Base-by-base conservation (phyloP, 495 filamentous ascomycete genomes). In the Cetradonia linearis region DNA sequence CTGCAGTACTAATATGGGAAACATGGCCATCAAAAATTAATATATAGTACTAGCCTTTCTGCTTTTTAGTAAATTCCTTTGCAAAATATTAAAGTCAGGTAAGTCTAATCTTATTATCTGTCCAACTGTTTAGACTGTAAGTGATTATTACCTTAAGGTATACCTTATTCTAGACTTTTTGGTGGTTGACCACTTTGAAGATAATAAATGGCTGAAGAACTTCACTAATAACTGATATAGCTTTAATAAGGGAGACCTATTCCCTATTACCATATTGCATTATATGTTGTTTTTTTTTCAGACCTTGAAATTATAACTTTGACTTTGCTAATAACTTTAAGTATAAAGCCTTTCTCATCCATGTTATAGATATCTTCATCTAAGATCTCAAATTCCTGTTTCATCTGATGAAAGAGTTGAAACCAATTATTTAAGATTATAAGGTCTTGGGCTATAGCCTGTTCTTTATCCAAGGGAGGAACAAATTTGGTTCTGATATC, bases 21-120 rank as follows among this genome's bases (percentile, higher is more conserved):
- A 23, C 7, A 52, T 52, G 18, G 23, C 48, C 48, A 52, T 73
- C 64, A 13, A 73, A 57, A 42, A 72, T 61, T 3, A 73, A 56
- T 13, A 73, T 59, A 16, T 62, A 58, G 55, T 68, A 63, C 53
- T 30, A 5, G 31, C 66, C 63, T 23, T 3, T 44, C 4, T 44
- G 11, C 40, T 55, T 38, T 40, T 31, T 57, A 38, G 31, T 31
- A 52, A 10, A 55, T 55, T 49, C 55, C 31, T 63, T 66, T 36
- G 58, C 59, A 14, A 37, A 38, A 44, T 65, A 48, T 65, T 66
- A 70, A 18, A 71, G 31, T 65, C 55, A 71, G 9, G 38, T 20
- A 10, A 73, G 20, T 16, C 56, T 62, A 2, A 70, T 37, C 46
- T 65, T 16, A 53, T 71, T 53, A 49, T 66, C 60, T 0, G 62